A percentile compares a stretch with the other conserved stretches of the same genome.
Evolutionary conservation across 805 yeast genomes (phyloP).

Genomic region (Ogataea neopini): DNA sequence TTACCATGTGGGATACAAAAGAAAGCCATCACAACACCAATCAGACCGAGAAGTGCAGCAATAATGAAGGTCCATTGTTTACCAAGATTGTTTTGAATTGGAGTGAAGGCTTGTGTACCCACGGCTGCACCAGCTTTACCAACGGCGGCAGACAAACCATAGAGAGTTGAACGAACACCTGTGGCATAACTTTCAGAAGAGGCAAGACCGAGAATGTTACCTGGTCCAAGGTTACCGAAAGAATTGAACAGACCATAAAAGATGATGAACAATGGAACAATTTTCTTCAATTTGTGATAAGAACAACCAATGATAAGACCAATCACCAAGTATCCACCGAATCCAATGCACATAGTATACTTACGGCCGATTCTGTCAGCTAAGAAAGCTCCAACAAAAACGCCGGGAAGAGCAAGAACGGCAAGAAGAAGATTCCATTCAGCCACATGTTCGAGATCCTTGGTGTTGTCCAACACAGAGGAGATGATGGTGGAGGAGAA

Average conservation of each 20-base stretch:
- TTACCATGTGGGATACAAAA: slow-evolving; percentile 66
- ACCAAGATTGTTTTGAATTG: slow-evolving; percentile 65
- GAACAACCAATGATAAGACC: slow-evolving; percentile 73
- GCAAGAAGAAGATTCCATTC: slow-evolving; percentile 75
- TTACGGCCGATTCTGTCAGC: slow-evolving; percentile 70
- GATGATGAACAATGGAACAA: slow-evolving; percentile 63
- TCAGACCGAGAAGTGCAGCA: slow-evolving; percentile 70
- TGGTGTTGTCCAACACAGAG: slow-evolving; percentile 46
- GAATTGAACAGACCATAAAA: slow-evolving; percentile 75
- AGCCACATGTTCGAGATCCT: slow-evolving; percentile 55
- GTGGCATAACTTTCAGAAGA: slow-evolving; percentile 74
- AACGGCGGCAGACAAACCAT: slow-evolving; percentile 75
- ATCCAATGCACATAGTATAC: slow-evolving; percentile 70
- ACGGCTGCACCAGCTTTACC: slow-evolving; percentile 88
- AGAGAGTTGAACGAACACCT: slow-evolving; percentile 72
- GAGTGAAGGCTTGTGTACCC: slow-evolving; percentile 72
- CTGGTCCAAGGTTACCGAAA: slow-evolving; percentile 77
- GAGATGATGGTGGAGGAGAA: slow-evolving; percentile 51
- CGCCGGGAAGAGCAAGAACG: slow-evolving; percentile 71
- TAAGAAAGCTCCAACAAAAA: slow-evolving; percentile 64
- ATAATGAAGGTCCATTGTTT: slow-evolving; percentile 75
- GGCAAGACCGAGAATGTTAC: slow-evolving; percentile 68
- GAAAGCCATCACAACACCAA: slow-evolving; percentile 60
- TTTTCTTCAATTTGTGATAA: slow-evolving; percentile 54
- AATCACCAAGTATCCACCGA: slow-evolving; percentile 66